Conservation (phyloP, 805 yeast species). For the Candida silvicultrix region DNA sequence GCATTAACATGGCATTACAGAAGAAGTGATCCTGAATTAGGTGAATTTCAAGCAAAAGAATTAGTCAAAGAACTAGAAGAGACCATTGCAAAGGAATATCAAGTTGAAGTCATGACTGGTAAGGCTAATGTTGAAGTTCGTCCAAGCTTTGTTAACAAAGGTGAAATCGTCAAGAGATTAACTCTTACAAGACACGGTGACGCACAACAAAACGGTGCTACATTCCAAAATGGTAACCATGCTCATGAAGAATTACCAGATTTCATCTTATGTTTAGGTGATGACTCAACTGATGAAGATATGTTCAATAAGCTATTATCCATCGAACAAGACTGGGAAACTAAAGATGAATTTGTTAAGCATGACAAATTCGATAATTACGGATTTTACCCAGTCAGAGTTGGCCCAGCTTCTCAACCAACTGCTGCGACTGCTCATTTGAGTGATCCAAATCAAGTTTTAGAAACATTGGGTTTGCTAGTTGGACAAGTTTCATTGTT, state of each 20-base stretch:
- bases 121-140: constrained; percentile 98
- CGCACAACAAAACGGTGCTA: constrained; percentile 35
- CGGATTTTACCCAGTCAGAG: constrained; percentile 81
- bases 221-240: constrained; percentile 23
- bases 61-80: constrained; percentile 58
- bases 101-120: constrained; percentile 94
- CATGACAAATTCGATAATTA: constrained; percentile 43
- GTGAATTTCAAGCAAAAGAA: constrained; percentile 76
- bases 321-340: constrained; percentile 51
- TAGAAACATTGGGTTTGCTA: constrained; percentile 75
- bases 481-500: constrained; percentile 75
- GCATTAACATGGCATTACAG: constrained; percentile 98
- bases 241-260: constrained; percentile 56
- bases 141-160: constrained; percentile 91
- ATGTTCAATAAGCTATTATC: constrained; percentile 79
- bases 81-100: constrained; percentile 58
- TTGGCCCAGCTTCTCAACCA: constrained; percentile 85
- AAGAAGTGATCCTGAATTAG: constrained; percentile 89
- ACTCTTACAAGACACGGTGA: constrained; percentile 60
- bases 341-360: constrained; percentile 29
- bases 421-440: constrained; percentile 85
- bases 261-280: constrained; percentile 87
- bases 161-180: constrained; percentile 85
- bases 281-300: constrained; percentile 95
- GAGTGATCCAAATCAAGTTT: constrained; percentile 75